Evolutionary conservation across 495 filamentous ascomycete species (phyloP).

Genomic region (Penicillium taxi): DNA sequence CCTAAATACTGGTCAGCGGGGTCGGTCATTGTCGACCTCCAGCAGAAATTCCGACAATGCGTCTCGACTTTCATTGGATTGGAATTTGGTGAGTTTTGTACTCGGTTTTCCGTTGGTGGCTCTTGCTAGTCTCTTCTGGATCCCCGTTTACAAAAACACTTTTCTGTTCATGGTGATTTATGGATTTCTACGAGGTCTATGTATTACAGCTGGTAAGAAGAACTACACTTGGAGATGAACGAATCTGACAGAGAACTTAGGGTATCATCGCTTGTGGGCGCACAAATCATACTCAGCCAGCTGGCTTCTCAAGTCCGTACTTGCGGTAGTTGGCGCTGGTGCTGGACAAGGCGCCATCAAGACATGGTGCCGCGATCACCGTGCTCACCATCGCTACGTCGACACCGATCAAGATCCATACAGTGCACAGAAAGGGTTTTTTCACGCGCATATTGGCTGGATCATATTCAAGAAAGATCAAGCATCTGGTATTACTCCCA

Average conservation of each 20-base stretch:
- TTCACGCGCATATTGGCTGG: conserved; percentile 5
- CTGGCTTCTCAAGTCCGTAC: background rate
- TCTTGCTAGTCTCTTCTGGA: conserved; percentile 2
- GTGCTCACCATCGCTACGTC: conserved; percentile 7
- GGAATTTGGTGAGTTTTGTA: conserved; percentile 1
- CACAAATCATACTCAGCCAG: conserved; percentile 1
- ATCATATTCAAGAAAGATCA: conserved; percentile 1
- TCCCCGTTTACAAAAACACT: conserved; percentile 1
- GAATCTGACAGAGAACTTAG: no score
- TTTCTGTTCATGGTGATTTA: conserved; percentile 1
- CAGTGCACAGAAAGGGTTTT: conserved; percentile 4
- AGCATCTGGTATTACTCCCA: no score
- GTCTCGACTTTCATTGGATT: conserved; percentile 8
- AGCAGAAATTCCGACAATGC: no score
- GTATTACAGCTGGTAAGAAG: conserved; percentile 9
- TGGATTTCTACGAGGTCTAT: conserved; percentile 3
- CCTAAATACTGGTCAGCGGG: no score
- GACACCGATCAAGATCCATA: conserved; percentile 9
- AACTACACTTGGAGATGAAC: no score
- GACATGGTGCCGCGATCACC: conserved; percentile 1
- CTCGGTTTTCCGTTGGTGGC: conserved; percentile 6
- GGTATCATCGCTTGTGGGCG: conserved; percentile 3
- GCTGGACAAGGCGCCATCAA: conserved; percentile 3
- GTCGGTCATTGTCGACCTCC: no score
- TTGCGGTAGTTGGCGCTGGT: conserved; percentile 1